Base-by-base conservation (phyloP, 2,329 filamentous ascomycete species). In the Dothideomycetidae sp. region DNA sequence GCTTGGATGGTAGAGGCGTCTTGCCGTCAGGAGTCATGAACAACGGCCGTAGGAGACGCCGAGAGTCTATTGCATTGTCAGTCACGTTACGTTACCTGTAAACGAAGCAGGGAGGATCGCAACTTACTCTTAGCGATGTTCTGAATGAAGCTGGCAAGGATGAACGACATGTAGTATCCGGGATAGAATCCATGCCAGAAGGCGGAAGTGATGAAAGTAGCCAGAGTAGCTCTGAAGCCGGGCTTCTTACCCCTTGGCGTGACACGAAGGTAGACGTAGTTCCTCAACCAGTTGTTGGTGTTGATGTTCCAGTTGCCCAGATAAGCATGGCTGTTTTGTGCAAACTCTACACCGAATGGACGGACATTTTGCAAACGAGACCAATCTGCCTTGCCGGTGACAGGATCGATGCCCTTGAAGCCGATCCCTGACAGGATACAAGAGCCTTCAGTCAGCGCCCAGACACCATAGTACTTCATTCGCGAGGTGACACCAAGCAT, bases 121-220 rank as follows among this genome's bases (percentile, higher is more conserved):
- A n/a, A n/a, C n/a, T 56, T 67, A 94, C 86, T 85, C 66, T 98
- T 98, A 39, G 90, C 86, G 12, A 78, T 78, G 2, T 85, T 94
- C 55, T 98, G 90, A 18, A 94, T 72, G 47, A 98, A 81, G 44
- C 84, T 85, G 1, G 82, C 90, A 5, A 96, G 68, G 29, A 96
- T 63, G 52, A 98, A 98, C 4, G 80, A 71, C 43, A 98, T 62
- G 57, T 96, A 96, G 59, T 98, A 98, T 4, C 90, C 90, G 0
- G 90, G 88, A 48, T 93, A 92, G 60, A 98, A 98, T 18, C 90
- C 90, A 53, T 98, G 90, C 90, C 90, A 98, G 48, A 96, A 78
- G 3, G 90, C 88, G 52, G 85, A 93, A 13, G 90, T 96, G 5
- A 76, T 73, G 55, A 98, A 98, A 0, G 90, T 98, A 21, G 85